These are phyloP conservation scores for Triticum turgidum DNA, from an alignment of 176 grass and related monocot species.

Conservation along the genomic window DNA sequence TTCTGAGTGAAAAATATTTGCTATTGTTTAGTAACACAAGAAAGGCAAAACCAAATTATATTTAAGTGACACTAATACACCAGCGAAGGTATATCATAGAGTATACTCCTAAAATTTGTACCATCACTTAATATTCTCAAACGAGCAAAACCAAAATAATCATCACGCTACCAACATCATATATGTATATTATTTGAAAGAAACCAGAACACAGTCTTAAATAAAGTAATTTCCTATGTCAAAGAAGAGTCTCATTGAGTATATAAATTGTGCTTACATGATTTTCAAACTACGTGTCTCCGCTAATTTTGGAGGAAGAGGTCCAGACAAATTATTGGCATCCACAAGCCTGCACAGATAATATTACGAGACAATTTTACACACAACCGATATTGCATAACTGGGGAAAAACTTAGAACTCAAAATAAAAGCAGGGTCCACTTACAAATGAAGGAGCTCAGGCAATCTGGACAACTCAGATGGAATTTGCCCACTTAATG, in stretches of 20 bases:
- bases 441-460: constrained; percentile 71
- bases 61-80: background rate
- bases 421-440: constrained; percentile 3
- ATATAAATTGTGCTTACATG: constrained; percentile 60
- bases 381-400: background rate
- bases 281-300: constrained; percentile 44
- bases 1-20: background rate
- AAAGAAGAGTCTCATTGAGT: background rate
- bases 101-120: constrained; percentile 18
- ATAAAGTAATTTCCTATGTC: no score
- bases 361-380: constrained; percentile 6
- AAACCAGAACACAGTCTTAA: no score
- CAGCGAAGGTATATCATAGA: background rate
- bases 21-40: background rate
- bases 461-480: constrained; percentile 64
- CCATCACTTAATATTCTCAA: background rate
- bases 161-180: background rate
- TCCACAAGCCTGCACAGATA: constrained; percentile 74
- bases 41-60: background rate
- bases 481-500: constrained; percentile 92
- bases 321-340: constrained; percentile 88
- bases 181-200: background rate
- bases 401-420: background rate
- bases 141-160: background rate
- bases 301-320: constrained; percentile 73